phyloP scores from a whole-genome alignment of 2,329 filamentous ascomycete genomes.

The Stachybotrys chlorohalonatus region DNA sequence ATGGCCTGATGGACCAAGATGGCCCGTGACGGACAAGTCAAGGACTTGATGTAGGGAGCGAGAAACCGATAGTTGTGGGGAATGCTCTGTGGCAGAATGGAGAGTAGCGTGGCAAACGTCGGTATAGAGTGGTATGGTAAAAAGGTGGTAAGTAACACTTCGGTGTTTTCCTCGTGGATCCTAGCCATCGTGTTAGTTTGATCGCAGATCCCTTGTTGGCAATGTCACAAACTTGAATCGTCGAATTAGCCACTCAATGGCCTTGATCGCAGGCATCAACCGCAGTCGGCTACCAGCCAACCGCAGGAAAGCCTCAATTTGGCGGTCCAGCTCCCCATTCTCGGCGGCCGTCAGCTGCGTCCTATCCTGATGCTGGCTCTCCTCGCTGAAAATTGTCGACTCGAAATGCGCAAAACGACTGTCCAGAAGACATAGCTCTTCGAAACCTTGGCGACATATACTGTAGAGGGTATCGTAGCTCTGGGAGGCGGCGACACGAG shows the following conservation, averaged over 20 bases:
- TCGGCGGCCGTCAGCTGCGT: constrained; percentile 73
- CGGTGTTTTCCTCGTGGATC: constrained; percentile 85
- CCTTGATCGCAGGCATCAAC: constrained; percentile 80
- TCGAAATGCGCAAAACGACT: constrained; percentile 66
- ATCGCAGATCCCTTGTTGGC: not conserved
- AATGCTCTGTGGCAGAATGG: constrained; percentile 71
- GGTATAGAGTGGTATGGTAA: constrained; percentile 85
- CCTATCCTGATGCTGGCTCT: constrained; percentile 83
- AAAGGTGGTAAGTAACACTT: constrained; percentile 71
- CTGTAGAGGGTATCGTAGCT: constrained; percentile 84
- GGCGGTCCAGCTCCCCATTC: constrained; percentile 71
- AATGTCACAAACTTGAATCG: constrained; percentile 62
- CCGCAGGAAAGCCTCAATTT: constrained; percentile 74
- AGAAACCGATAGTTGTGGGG: constrained; percentile 75
- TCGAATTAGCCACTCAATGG: constrained; percentile 89
- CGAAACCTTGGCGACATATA: constrained; percentile 80
- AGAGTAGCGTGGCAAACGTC: constrained; percentile 76
- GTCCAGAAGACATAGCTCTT: constrained; percentile 85
- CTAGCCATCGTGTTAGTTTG: constrained; percentile 32
- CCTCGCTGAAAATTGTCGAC: constrained; percentile 79
- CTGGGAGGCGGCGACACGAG: constrained; percentile 74
- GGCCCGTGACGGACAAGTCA: constrained; percentile 68
- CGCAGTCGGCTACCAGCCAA: constrained; percentile 68
- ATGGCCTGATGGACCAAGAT: constrained; percentile 77
- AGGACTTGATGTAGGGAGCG: constrained; percentile 72